phyloP scores from a whole-genome alignment of 2,329 filamentous ascomycete genomes.

The Hymenotorrendiella dingleyae region DNA sequence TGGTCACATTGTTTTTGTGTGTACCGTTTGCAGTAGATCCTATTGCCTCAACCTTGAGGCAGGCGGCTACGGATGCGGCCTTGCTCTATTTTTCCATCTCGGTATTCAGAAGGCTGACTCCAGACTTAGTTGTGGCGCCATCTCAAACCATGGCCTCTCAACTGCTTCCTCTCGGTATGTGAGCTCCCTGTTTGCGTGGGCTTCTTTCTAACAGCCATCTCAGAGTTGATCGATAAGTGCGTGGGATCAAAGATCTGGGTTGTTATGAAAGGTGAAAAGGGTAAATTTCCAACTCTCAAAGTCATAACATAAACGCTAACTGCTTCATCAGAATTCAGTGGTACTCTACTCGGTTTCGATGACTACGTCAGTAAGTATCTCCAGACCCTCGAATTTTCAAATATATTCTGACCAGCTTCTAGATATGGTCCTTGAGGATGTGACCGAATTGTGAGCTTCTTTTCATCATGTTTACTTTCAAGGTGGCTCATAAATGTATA shows the following conservation, averaged over 20 bases:
- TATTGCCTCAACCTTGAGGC: too few relatives aligned
- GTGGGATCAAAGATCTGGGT: slow-evolving; percentile 98
- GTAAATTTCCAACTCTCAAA: slow-evolving; percentile 42
- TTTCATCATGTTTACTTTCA: neutral
- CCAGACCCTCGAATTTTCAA: slow-evolving; percentile 1
- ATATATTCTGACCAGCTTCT: slow-evolving; percentile 16
- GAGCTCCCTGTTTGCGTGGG: neutral
- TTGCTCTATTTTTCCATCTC: too few relatives aligned
- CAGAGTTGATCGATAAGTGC: slow-evolving; percentile 98
- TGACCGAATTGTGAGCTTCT: slow-evolving; percentile 79
- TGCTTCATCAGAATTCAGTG: slow-evolving; percentile 72
- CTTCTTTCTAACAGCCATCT: slow-evolving; percentile 12
- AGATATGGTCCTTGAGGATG: slow-evolving; percentile 99
- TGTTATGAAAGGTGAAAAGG: slow-evolving; percentile 98
- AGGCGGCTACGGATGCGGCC: too few relatives aligned
- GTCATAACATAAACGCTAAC: neutral
- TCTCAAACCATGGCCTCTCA: slow-evolving; percentile 27
- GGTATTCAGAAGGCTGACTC: neutral
- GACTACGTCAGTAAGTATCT: slow-evolving; percentile 94
- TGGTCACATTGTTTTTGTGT: too few relatives aligned
- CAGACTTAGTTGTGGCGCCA: neutral
- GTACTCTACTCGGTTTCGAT: slow-evolving; percentile 90
- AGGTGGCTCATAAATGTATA: slow-evolving; percentile 42
- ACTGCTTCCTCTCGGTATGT: slow-evolving; percentile 27
- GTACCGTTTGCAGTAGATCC: too few relatives aligned